phyloP scores from a whole-genome alignment of 2,329 filamentous ascomycete species.

The Aspergillus felis region DNA sequence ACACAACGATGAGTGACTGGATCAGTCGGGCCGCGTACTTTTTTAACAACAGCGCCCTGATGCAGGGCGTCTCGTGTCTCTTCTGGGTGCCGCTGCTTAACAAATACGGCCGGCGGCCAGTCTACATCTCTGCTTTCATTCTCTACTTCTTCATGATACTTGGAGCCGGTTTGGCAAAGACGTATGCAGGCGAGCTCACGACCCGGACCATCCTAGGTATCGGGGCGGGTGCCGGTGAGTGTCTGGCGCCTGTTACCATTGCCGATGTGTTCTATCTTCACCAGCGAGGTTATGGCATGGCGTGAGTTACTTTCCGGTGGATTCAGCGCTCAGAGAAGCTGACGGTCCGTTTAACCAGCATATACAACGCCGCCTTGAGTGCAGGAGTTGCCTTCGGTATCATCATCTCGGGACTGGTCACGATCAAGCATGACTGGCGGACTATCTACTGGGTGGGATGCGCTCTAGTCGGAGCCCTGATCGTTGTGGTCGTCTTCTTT shows the following conservation, averaged over 20 bases:
- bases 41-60: slow-evolving; percentile 52
- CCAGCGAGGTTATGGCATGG: slow-evolving; percentile 35
- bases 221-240: slow-evolving; percentile 52
- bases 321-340: slow-evolving; percentile 16
- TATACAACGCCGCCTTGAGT: slow-evolving; percentile 20
- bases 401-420: slow-evolving; percentile 29
- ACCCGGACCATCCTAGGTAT: slow-evolving; percentile 52
- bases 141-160: slow-evolving; percentile 25
- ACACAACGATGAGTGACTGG: slow-evolving; percentile 22
- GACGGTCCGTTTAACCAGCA: slow-evolving; percentile 32
- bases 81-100: slow-evolving; percentile 38
- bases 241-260: slow-evolving; percentile 48
- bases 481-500: slow-evolving; percentile 1
- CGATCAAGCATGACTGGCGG: slow-evolving; percentile 29
- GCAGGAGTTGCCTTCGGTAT: slow-evolving; percentile 21
- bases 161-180: slow-evolving; percentile 33
- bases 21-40: slow-evolving; percentile 47
- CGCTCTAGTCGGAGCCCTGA: not conserved
- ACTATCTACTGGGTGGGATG: slow-evolving; percentile 22
- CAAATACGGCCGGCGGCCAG: slow-evolving; percentile 34
- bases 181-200: slow-evolving; percentile 29
- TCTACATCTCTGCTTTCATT: slow-evolving; percentile 29
- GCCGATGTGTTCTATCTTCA: slow-evolving; percentile 57
- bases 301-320: slow-evolving; percentile 23
- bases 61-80: slow-evolving; percentile 43